Conservation (phyloP, 2,329 filamentous ascomycete genomes). For the Orbilia javanica region DNA sequence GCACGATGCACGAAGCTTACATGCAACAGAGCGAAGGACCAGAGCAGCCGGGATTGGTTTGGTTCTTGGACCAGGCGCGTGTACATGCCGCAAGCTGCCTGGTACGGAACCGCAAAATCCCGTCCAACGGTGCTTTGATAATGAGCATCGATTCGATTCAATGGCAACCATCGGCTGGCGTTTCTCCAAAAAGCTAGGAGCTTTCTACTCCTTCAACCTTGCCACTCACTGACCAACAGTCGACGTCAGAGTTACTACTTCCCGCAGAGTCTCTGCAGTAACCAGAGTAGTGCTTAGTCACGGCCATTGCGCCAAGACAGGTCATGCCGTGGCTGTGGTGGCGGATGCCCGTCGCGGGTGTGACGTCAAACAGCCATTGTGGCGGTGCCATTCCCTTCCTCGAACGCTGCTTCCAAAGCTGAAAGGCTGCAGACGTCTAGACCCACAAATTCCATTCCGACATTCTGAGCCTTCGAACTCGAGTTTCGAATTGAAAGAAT, state of each 20-base stretch:
- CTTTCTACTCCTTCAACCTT: too few relatives aligned
- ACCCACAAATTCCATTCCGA: background rate
- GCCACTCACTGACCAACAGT: too few relatives aligned
- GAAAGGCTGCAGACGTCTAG: too few relatives aligned
- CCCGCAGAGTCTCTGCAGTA: too few relatives aligned
- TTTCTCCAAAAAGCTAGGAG: constrained; percentile 18
- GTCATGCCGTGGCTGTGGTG: constrained; percentile 22
- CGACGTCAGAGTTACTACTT: too few relatives aligned
- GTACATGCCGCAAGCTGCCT: constrained; percentile 30
- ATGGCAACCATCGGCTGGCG: constrained; percentile 19
- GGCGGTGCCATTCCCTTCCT: constrained; percentile 29
- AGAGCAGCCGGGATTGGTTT: too few relatives aligned
- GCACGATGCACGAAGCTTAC: background rate
- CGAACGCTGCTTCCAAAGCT: background rate
- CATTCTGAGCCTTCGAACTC: background rate
- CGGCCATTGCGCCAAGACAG: too few relatives aligned
- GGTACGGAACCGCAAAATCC: constrained; percentile 24
- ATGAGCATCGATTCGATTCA: background rate
- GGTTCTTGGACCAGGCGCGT: constrained; percentile 15
- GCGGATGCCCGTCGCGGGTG: constrained; percentile 26
- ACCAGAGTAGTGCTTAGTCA: too few relatives aligned
- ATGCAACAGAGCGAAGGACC: background rate
- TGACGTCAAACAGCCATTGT: constrained; percentile 40
- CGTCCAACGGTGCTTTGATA: background rate
- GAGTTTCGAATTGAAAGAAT: constrained; percentile 5